These are phyloP conservation scores for Lepidium didymum DNA, from an alignment of 345 rosid genomes.

Conservation along the genomic window DNA sequence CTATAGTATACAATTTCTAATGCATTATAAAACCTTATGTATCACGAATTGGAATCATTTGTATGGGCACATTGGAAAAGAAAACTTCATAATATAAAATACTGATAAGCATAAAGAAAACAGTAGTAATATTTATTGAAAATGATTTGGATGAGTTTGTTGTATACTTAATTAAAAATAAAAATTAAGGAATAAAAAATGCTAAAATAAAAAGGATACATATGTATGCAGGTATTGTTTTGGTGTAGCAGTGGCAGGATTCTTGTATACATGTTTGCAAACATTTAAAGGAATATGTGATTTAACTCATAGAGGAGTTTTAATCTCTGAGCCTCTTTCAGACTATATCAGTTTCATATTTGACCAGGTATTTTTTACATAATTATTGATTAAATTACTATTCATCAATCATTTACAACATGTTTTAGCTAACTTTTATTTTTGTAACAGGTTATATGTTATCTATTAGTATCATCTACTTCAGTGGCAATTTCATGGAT, in stretches of 20 bases:
- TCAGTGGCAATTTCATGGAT: conserved; percentile 43
- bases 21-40: background rate
- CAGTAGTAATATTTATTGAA: background rate
- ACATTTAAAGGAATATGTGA: conserved; percentile 68
- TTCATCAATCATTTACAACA: background rate
- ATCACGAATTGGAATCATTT: background rate
- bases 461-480: conserved; percentile 62
- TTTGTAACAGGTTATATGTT: conserved; percentile 41
- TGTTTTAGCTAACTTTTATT: background rate
- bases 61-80: background rate
- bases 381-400: background rate
- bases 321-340: conserved; percentile 54
- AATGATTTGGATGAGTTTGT: background rate
- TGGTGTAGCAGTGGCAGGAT: conserved; percentile 36
- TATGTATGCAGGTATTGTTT: conserved; percentile 56
- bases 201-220: background rate
- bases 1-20: background rate
- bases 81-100: too few relatives aligned
- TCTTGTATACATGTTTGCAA: conserved; percentile 56
- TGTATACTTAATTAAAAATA: background rate
- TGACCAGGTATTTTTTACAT: conserved; percentile 45
- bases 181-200: background rate
- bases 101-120: background rate
- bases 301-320: conserved; percentile 51
- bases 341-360: conserved; percentile 58